Percentiles rank a stretch among this genome's conserved stretches.
Conservation (phyloP, 148 eudicot species). For the Talinum fruticosum region DNA sequence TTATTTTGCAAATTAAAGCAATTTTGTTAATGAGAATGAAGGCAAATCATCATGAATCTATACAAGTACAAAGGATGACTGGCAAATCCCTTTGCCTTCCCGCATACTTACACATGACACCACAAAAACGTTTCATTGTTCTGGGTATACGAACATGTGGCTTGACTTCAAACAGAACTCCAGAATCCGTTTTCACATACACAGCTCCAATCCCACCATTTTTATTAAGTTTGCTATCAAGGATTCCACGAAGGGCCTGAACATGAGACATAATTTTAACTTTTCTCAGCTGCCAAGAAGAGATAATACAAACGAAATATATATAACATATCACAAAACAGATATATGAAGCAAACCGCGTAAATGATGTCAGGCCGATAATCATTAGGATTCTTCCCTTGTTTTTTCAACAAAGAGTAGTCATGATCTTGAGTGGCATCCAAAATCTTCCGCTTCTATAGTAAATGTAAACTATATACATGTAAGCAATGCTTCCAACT, state of each 20-base stretch:
- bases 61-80: not conserved
- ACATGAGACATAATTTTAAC: slow-evolving; percentile 1
- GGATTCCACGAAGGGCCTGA: slow-evolving; percentile 28
- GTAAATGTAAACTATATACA: not conserved
- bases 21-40: not conserved
- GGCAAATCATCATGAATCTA: not conserved
- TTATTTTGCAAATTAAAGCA: not conserved
- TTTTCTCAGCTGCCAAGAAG: not conserved
- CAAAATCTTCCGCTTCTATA: slow-evolving; percentile 20
- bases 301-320: not conserved
- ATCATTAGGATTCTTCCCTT: slow-evolving; percentile 29
- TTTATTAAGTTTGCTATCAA: slow-evolving; percentile 28
- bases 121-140: slow-evolving; percentile 35
- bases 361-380: slow-evolving; percentile 33
- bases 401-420: slow-evolving; percentile 19
- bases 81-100: too few relatives aligned
- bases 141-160: slow-evolving; percentile 34
- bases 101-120: slow-evolving; percentile 31
- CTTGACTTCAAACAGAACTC: slow-evolving; percentile 36
- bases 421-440: slow-evolving; percentile 17
- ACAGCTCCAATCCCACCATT: slow-evolving; percentile 38
- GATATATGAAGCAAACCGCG: slow-evolving; percentile 20
- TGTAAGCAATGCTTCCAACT: not conserved
- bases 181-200: slow-evolving; percentile 31
- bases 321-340: not conserved